Conservation (phyloP, 225 moss, liverwort and hornwort species). For the Polytrichum commune region DNA sequence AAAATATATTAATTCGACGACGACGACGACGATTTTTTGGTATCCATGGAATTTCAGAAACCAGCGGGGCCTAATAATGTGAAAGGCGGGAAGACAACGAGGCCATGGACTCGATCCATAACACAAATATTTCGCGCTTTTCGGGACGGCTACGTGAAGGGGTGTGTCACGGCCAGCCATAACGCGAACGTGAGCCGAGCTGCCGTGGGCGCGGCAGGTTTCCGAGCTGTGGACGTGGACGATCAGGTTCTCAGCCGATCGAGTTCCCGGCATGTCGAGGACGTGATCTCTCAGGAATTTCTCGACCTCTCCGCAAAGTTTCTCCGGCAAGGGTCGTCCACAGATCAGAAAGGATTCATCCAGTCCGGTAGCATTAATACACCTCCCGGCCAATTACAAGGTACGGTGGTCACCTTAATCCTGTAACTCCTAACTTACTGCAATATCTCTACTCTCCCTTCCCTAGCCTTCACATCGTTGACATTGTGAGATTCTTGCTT, state of each 20-base stretch:
- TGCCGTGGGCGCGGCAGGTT: slow-evolving; percentile 16
- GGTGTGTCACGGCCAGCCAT: slow-evolving; percentile 46
- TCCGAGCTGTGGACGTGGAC: slow-evolving; percentile 20
- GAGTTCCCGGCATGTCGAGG: slow-evolving; percentile 23
- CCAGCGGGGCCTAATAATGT: background rate
- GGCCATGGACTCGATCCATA: slow-evolving; percentile 13
- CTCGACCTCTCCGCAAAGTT: slow-evolving; percentile 26
- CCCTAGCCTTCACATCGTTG: too few relatives aligned
- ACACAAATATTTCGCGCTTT: slow-evolving; percentile 30
- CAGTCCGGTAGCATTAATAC: too few relatives aligned
- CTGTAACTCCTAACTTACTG: too few relatives aligned
- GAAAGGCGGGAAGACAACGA: background rate
- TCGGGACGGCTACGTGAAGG: slow-evolving; percentile 42
- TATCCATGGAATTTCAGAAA: background rate
- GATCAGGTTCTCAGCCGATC: slow-evolving; percentile 38
- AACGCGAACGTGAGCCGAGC: slow-evolving; percentile 31
- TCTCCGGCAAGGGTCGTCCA: too few relatives aligned
- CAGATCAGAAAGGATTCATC: too few relatives aligned
- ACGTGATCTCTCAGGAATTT: slow-evolving; percentile 21
- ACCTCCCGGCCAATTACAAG: too few relatives aligned
- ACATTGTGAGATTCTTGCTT: too few relatives aligned
- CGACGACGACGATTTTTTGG: too few relatives aligned
- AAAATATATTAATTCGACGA: too few relatives aligned
- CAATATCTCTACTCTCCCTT: too few relatives aligned
- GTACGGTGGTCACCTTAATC: too few relatives aligned